Conservation (phyloP, 2,329 filamentous ascomycete species). For the Fusarium sp. region DNA sequence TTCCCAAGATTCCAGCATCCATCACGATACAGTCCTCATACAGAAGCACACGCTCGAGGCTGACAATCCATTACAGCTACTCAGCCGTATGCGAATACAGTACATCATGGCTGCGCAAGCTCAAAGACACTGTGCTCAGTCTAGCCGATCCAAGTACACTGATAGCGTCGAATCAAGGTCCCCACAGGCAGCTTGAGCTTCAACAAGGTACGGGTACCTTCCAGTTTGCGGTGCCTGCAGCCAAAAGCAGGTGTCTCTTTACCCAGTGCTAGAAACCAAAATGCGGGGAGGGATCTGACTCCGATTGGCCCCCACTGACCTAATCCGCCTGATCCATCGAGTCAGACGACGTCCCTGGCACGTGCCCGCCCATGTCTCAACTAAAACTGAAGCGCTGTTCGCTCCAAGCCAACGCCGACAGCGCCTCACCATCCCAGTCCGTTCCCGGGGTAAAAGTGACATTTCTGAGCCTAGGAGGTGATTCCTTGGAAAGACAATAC, state of each 20-base stretch:
- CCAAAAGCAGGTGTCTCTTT: constrained; percentile 33
- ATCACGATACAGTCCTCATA: neutral
- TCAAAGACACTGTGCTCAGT: constrained; percentile 22
- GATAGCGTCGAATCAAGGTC: constrained; percentile 20
- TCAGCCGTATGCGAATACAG: constrained; percentile 22
- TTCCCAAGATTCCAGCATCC: neutral
- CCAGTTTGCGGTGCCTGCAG: constrained; percentile 26
- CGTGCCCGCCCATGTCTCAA: constrained; percentile 45
- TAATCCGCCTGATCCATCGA: constrained; percentile 48
- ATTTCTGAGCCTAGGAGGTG: constrained; percentile 20
- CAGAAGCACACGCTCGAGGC: neutral
- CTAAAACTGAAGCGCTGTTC: constrained; percentile 25
- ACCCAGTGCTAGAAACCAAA: constrained; percentile 39
- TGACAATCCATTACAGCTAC: constrained; percentile 26
- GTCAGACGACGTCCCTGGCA: constrained; percentile 50
- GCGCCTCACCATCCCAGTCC: constrained; percentile 38
- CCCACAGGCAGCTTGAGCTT: constrained; percentile 34
- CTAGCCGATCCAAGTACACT: constrained; percentile 28
- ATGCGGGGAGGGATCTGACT: constrained; percentile 46
- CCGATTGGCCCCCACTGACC: constrained; percentile 45
- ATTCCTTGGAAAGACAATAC: constrained; percentile 37
- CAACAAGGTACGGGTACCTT: constrained; percentile 41
- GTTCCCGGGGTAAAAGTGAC: constrained; percentile 27
- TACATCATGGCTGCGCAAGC: constrained; percentile 36
- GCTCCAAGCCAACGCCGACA: constrained; percentile 32